phyloP scores from a whole-genome alignment of 441 rosid species.

The Erysimum pusillum region DNA sequence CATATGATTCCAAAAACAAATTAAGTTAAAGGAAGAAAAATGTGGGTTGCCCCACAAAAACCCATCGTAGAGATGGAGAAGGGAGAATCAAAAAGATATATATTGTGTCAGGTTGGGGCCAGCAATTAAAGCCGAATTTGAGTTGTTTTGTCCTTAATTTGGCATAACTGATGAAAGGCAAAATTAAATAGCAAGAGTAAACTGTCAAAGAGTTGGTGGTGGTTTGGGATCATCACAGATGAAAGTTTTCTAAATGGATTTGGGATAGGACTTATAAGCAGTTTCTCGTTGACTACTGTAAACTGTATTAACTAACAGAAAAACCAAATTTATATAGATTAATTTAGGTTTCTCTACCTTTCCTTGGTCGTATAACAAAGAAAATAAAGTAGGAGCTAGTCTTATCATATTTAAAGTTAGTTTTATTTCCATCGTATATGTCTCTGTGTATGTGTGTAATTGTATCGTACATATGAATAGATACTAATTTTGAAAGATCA shows the following conservation, averaged over 20 bases:
- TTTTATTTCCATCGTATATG: slow-evolving; percentile 5
- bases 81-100: slow-evolving; percentile 36
- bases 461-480: neutral
- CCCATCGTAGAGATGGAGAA: slow-evolving; percentile 17
- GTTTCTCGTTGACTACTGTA: neutral
- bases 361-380: neutral
- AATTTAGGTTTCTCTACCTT: slow-evolving; percentile 7
- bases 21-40: slow-evolving; percentile 27
- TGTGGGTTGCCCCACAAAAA: slow-evolving; percentile 27
- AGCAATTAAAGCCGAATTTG: slow-evolving; percentile 18
- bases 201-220: slow-evolving; percentile 23
- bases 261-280: neutral
- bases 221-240: slow-evolving; percentile 23
- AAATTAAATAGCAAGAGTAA: slow-evolving; percentile 13
- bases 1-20: slow-evolving; percentile 15
- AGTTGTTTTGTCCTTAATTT: slow-evolving; percentile 35
- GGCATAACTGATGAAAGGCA: slow-evolving; percentile 36
- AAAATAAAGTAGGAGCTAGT: slow-evolving; percentile 29
- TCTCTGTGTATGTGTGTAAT: neutral
- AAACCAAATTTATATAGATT: neutral
- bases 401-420: slow-evolving; percentile 14
- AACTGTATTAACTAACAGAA: neutral
- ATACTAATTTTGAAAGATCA: neutral
- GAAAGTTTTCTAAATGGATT: neutral
- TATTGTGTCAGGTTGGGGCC: slow-evolving; percentile 41